Percentiles rank a stretch among this genome's conserved stretches.
phyloP scores from a whole-genome alignment of 106 monocot genomes.

The Dendrobium catenatum region DNA sequence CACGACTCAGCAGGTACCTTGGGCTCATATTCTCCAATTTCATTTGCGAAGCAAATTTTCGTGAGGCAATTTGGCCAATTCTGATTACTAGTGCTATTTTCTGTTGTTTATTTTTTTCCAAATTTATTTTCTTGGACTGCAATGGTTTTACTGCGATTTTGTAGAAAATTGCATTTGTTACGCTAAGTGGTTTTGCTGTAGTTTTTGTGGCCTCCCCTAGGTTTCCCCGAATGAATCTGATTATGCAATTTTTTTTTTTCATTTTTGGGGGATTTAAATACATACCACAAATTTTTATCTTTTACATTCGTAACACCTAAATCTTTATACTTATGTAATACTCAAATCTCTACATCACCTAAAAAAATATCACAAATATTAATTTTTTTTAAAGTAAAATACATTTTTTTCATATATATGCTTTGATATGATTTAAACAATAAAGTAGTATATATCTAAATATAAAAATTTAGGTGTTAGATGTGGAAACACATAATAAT shows the following conservation, averaged over 20 bases:
- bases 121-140: background rate
- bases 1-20: slow-evolving; percentile 67
- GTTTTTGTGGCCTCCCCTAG: background rate
- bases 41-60: background rate
- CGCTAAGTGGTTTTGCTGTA: background rate
- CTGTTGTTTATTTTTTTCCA: too few species aligned
- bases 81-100: background rate
- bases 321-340: too few species aligned
- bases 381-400: too few species aligned
- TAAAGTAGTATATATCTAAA: too few species aligned
- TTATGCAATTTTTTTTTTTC: background rate
- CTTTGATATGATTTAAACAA: too few species aligned
- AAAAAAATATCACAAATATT: too few species aligned
- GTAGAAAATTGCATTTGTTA: background rate
- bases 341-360: too few species aligned
- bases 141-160: background rate
- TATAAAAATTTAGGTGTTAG: too few species aligned
- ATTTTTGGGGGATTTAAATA: background rate
- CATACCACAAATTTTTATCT: too few species aligned
- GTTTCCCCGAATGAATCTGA: background rate
- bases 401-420: too few species aligned
- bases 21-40: background rate
- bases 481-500: too few species aligned
- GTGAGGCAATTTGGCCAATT: background rate
- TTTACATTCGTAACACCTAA: too few species aligned